Percentiles rank a stretch among this genome's conserved stretches.
These are phyloP conservation scores for Saussurea involucrata DNA, from an alignment of 129 eudicot species.

Conservation along the genomic window DNA sequence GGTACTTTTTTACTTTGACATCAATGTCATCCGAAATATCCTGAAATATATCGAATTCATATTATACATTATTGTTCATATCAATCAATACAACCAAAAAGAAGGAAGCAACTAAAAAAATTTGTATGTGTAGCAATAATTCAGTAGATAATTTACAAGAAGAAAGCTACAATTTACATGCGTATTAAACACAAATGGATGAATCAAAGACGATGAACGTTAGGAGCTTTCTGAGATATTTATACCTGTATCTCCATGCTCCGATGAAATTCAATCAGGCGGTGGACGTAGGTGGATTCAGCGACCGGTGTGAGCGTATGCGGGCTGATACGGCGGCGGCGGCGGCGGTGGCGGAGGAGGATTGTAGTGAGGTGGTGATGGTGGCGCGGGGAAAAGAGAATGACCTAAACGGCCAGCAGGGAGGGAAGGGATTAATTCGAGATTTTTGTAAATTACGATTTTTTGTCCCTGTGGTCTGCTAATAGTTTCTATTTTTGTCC, in stretches of 20 bases:
- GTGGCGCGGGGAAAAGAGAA: not conserved
- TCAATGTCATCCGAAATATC: constrained; percentile 51
- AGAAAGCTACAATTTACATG: not conserved
- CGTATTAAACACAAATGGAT: not conserved
- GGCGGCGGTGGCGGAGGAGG: not conserved
- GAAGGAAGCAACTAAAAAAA: not conserved
- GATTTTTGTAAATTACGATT: no score
- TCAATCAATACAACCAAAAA: not conserved
- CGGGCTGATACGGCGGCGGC: not conserved
- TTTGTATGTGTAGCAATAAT: not conserved
- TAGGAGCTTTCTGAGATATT: not conserved
- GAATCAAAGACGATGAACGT: not conserved
- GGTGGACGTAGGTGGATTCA: not conserved
- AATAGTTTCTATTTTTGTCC: no score
- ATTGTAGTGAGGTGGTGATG: not conserved
- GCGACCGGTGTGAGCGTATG: not conserved
- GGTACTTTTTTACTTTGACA: constrained; percentile 59
- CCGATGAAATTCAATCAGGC: not conserved
- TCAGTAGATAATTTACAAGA: not conserved
- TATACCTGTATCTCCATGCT: not conserved
- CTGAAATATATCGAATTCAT: constrained; percentile 23
- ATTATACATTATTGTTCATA: not conserved
- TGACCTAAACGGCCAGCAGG: not conserved
- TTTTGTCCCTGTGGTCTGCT: no score
- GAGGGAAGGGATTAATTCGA: not conserved